Evolutionary conservation across 805 yeast genomes (phyloP).

Genomic region (Tetrapisispora nanseiensis): DNA sequence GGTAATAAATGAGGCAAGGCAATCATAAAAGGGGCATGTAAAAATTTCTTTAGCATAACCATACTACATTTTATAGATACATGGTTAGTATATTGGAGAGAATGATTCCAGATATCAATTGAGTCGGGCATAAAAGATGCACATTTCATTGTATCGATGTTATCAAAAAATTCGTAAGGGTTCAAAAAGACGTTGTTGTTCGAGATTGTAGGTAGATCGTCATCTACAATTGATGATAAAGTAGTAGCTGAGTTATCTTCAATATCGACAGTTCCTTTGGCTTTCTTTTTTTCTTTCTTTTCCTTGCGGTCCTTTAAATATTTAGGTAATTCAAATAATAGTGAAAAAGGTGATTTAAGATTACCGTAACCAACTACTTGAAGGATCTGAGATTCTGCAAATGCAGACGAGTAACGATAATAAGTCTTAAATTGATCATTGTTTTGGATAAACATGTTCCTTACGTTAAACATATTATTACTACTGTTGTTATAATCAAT

Average conservation of each 20-base stretch:
- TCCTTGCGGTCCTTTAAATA: slow-evolving; percentile 63
- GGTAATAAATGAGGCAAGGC: slow-evolving; percentile 67
- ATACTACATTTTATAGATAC: slow-evolving; percentile 61
- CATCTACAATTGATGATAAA: background rate
- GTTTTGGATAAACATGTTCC: slow-evolving; percentile 32
- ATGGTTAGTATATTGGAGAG: slow-evolving; percentile 46
- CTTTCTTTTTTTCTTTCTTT: slow-evolving; percentile 52
- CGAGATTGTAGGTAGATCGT: background rate
- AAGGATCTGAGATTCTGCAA: slow-evolving; percentile 66
- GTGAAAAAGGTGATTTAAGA: slow-evolving; percentile 65
- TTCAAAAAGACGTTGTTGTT: background rate
- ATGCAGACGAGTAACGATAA: slow-evolving; percentile 66
- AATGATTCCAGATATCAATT: slow-evolving; percentile 41
- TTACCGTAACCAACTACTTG: slow-evolving; percentile 75
- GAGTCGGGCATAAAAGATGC: slow-evolving; percentile 19
- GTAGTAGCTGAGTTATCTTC: slow-evolving; percentile 5
- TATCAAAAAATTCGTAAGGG: slow-evolving; percentile 15
- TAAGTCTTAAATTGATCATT: slow-evolving; percentile 45
- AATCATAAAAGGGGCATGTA: slow-evolving; percentile 56
- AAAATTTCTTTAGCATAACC: slow-evolving; percentile 54
- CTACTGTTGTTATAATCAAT: slow-evolving; percentile 53
- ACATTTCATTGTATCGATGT: slow-evolving; percentile 20
- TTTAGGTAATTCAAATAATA: slow-evolving; percentile 60
- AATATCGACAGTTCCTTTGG: slow-evolving; percentile 6
- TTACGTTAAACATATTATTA: slow-evolving; percentile 39